Evolutionary conservation across 345 rosid genomes (phyloP).

Genomic region (Aquilaria sinensis): DNA sequence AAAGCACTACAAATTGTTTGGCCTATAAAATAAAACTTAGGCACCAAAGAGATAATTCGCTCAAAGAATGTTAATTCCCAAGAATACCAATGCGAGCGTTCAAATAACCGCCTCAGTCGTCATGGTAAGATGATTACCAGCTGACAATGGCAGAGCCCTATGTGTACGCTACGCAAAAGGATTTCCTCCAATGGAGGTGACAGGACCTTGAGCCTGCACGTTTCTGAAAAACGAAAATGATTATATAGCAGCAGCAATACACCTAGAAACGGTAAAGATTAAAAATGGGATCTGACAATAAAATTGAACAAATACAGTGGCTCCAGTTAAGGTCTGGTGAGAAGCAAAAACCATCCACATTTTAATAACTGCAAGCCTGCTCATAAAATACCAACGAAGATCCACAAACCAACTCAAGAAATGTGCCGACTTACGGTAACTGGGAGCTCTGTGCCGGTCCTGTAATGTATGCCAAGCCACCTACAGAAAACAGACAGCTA

Average conservation of each 20-base stretch:
- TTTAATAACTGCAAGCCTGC: background rate
- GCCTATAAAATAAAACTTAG: too few relatives aligned
- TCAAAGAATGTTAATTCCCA: too few relatives aligned
- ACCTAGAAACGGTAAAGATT: conserved; percentile 1
- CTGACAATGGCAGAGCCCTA: too few relatives aligned
- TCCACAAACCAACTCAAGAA: conserved; percentile 3
- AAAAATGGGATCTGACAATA: background rate
- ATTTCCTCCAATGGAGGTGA: conserved; percentile 79
- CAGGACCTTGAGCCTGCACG: conserved; percentile 58
- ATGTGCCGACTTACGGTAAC: conserved; percentile 54
- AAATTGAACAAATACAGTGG: too few relatives aligned
- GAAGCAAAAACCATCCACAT: too few relatives aligned
- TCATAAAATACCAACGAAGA: conserved; percentile 4
- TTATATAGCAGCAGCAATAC: background rate
- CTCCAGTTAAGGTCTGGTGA: too few relatives aligned
- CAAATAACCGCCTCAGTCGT: too few relatives aligned
- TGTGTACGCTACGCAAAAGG: conserved; percentile 58
- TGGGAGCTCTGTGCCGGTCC: conserved; percentile 57
- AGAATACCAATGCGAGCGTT: too few relatives aligned
- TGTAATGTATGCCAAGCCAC: conserved; percentile 60
- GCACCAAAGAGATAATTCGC: too few relatives aligned
- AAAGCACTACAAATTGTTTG: too few relatives aligned
- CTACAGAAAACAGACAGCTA: conserved; percentile 32
- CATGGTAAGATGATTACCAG: too few relatives aligned
- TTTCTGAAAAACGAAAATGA: conserved; percentile 31